A percentile compares a stretch with the other conserved stretches of the same genome.
These are phyloP conservation scores for Salix exigua DNA, from an alignment of 345 rosid species.

Conservation along the genomic window DNA sequence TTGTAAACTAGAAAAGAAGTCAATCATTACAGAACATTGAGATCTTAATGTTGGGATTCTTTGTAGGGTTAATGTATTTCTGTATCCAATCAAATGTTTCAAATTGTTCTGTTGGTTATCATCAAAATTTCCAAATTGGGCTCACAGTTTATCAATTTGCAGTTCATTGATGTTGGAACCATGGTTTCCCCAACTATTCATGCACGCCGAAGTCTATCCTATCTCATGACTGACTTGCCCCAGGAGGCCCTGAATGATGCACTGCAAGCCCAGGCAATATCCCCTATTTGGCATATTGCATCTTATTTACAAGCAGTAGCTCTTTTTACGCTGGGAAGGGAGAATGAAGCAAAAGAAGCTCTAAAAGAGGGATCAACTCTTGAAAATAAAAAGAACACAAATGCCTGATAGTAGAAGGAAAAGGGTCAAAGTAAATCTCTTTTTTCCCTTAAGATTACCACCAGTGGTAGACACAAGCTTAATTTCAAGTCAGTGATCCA, in stretches of 20 bases:
- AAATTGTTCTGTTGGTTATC: not conserved
- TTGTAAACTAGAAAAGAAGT: not conserved
- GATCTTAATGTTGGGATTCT: not conserved
- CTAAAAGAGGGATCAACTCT: constrained; percentile 64
- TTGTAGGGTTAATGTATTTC: not conserved
- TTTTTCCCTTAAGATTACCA: constrained; percentile 10
- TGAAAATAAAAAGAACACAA: constrained; percentile 47
- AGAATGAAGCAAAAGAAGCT: constrained; percentile 64
- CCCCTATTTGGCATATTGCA: constrained; percentile 76
- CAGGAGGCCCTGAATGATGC: constrained; percentile 76
- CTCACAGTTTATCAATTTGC: constrained; percentile 28
- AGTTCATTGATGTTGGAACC: constrained; percentile 70
- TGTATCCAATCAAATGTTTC: not conserved
- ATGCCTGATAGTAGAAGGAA: constrained; percentile 7
- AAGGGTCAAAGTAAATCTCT: constrained; percentile 6
- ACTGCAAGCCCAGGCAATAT: constrained; percentile 62
- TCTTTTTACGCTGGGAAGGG: constrained; percentile 57
- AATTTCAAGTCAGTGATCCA: constrained; percentile 8
- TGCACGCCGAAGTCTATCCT: constrained; percentile 72
- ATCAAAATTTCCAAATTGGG: not conserved
- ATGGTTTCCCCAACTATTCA: constrained; percentile 70
- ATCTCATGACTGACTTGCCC: constrained; percentile 66
- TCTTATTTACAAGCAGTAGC: constrained; percentile 72
- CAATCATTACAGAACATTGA: not conserved
- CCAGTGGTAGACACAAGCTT: constrained; percentile 16